phyloP scores from a whole-genome alignment of 2,329 filamentous ascomycete genomes.

The Cryphonectria radicalis region DNA sequence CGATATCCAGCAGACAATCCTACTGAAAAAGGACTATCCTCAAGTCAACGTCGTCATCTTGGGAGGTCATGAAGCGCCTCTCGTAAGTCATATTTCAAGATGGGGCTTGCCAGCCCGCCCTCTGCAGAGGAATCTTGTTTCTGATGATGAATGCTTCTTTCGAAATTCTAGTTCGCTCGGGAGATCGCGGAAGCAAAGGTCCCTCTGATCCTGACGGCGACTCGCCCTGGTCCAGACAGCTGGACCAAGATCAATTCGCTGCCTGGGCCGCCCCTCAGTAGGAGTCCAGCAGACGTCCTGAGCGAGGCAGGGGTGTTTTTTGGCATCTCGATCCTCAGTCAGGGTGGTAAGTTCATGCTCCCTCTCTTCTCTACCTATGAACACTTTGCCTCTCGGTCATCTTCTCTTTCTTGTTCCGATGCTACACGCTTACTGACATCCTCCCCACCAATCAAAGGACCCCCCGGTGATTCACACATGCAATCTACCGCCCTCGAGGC shows the following conservation, averaged over 20 bases:
- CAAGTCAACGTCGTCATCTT: slow-evolving; percentile 42
- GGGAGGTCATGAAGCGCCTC: slow-evolving; percentile 46
- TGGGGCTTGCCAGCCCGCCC: background rate
- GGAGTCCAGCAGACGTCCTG: slow-evolving; percentile 44
- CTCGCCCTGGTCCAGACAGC: slow-evolving; percentile 39
- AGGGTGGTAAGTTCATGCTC: slow-evolving; percentile 29
- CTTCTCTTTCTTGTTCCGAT: background rate
- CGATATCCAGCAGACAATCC: slow-evolving; percentile 47
- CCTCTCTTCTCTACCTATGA: background rate
- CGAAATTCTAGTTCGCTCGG: slow-evolving; percentile 39
- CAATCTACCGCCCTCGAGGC: slow-evolving; percentile 46
- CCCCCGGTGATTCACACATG: slow-evolving; percentile 42
- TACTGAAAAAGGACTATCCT: slow-evolving; percentile 42
- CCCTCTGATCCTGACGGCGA: slow-evolving; percentile 48
- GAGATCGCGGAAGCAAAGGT: slow-evolving; percentile 46
- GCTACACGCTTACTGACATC: background rate
- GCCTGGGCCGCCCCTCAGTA: slow-evolving; percentile 47
- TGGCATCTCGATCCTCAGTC: slow-evolving; percentile 38
- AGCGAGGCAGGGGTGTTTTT: slow-evolving; percentile 46
- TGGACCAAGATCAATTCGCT: slow-evolving; percentile 45
- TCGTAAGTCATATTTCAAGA: slow-evolving; percentile 34
- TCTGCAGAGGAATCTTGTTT: background rate
- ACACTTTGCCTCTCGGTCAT: background rate
- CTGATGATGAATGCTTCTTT: background rate
- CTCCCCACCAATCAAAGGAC: slow-evolving; percentile 28